Percentiles rank a stretch among this genome's conserved stretches.
phyloP scores from a whole-genome alignment of 805 yeast genomes.

The Monosporozyma unispora region DNA sequence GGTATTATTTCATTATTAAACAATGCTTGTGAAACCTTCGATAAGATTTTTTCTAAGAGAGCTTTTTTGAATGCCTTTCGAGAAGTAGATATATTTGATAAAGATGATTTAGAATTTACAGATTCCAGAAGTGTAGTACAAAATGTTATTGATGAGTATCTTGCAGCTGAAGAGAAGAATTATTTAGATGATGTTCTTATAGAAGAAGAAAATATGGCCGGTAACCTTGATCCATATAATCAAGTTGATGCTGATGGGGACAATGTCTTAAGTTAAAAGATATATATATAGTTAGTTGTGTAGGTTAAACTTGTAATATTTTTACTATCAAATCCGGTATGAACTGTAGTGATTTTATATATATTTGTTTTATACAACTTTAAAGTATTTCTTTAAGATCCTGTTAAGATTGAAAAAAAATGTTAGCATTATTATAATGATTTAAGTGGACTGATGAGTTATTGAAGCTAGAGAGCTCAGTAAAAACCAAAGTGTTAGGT shows the following conservation, averaged over 20 bases:
- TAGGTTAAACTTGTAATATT: not conserved
- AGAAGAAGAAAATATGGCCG: constrained; percentile 32
- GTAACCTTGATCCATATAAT: constrained; percentile 5
- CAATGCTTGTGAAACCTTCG: constrained; percentile 67
- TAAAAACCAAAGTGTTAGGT: not conserved
- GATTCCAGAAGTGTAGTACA: constrained; percentile 68
- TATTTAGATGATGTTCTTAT: constrained; percentile 32
- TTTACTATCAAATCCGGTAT: not conserved
- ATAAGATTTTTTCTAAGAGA: constrained; percentile 62
- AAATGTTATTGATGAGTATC: constrained; percentile 69
- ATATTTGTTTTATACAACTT: too few species aligned
- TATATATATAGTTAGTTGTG: not conserved
- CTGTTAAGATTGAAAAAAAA: too few species aligned
- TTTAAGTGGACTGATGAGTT: too few species aligned
- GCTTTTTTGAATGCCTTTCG: constrained; percentile 79
- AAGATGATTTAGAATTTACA: constrained; percentile 57
- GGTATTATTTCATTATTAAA: constrained; percentile 59
- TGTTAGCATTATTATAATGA: too few species aligned
- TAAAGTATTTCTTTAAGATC: too few species aligned
- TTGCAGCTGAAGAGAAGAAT: constrained; percentile 52
- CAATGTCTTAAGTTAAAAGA: constrained; percentile 9
- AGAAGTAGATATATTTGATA: constrained; percentile 33
- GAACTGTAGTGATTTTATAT: not conserved
- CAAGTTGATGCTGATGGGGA: constrained; percentile 26
- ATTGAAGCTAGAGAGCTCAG: not conserved